These are phyloP conservation scores for Ustilago nuda DNA, from an alignment of 1,284 basidiomycete genomes.

Conservation along the genomic window DNA sequence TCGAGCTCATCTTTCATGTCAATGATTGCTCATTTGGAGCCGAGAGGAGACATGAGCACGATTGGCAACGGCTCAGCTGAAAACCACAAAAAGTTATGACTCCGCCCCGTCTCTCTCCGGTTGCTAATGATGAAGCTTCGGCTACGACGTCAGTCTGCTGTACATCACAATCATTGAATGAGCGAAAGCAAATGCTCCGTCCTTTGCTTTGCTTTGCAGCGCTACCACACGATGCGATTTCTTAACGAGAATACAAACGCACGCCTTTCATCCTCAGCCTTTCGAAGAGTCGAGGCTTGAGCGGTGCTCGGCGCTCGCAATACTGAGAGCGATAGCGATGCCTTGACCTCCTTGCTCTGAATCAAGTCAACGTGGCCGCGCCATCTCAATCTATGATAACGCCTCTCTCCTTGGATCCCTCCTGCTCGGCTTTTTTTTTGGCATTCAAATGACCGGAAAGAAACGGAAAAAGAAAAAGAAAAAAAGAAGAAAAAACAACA, in stretches of 20 bases:
- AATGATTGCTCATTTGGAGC: neutral
- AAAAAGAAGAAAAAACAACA: no score
- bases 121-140: constrained; percentile 7
- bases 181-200: neutral
- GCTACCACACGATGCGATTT: neutral
- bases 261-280: neutral
- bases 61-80: neutral
- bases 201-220: neutral
- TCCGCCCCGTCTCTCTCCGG: neutral
- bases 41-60: constrained; percentile 4
- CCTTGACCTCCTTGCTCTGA: neutral
- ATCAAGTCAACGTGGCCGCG: constrained; percentile 2
- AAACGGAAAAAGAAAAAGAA: no score
- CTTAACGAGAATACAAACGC: neutral
- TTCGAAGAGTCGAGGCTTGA: neutral
- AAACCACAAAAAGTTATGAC: constrained; percentile 3
- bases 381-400: neutral
- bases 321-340: neutral
- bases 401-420: neutral
- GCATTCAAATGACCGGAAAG: neutral
- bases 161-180: neutral
- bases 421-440: neutral
- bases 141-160: neutral
- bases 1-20: neutral
- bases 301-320: neutral